Evolutionary conservation across 345 rosid genomes (phyloP), one percentile per base, ranked within the genome.

Genomic region (Populus tremula): DNA sequence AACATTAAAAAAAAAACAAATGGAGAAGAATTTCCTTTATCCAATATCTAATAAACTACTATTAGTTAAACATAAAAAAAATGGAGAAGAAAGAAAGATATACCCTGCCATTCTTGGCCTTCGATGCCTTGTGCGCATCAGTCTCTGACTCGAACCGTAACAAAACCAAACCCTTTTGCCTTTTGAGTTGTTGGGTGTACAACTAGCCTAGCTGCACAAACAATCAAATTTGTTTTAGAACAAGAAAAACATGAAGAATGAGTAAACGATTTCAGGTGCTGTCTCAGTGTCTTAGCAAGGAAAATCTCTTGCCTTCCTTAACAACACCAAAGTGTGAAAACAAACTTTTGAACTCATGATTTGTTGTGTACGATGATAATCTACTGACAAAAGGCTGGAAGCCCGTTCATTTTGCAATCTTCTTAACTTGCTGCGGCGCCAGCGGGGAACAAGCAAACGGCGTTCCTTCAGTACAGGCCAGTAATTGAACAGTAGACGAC

Each of bases 151-250:
- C 87, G 49, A 83, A 93, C 36, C 0, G 87, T 84, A 41, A 91
- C 83, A 67, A 93, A 93, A 39, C 96, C 98, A 25, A 87, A 93
- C 21, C 98, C 94, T 85, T 88, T 89, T 17, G 91, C 91, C 77
- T 92, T 89, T 78, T 77, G 86, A 7, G 93, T 91, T 72, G 50
- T 72, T 17, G 88, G 85, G 70, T 90, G 91, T 23, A 31, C 76
- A 23, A 89, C 77, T 43, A 91, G 70, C 75, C 88, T 85, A 59
- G 89, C 98, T 93, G 61, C 54, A 80, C 11, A 33, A 43, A 18
- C 50, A 59, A 64, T 39, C 20, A 54, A 36, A 47, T 38, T 25
- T 23, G 39, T 41, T 23, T 61, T 13, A 39, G 5, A 33, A 33
- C 36, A 33, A 33, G 36, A 61, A 2, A 11, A 9, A 23, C 8